phyloP scores from a whole-genome alignment of 1,284 basidiomycete genomes.

The Ustilago curta region DNA sequence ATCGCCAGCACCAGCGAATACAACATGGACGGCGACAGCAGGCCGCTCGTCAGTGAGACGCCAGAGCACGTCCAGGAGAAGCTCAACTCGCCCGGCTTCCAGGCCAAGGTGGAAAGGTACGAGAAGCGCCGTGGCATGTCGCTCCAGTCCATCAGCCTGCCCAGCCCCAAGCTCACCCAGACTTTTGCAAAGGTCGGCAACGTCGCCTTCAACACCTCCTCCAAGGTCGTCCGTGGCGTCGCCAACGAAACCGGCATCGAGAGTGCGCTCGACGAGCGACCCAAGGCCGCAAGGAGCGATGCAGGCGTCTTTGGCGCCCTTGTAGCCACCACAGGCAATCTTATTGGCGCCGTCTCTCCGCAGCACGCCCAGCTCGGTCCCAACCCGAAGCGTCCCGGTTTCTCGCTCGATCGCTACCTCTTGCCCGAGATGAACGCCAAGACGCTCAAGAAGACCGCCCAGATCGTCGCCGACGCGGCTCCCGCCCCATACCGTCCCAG shows the following conservation, averaged over 20 bases:
- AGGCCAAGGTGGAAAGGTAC: conserved; percentile 24
- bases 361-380: conserved; percentile 74
- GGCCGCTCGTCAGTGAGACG: conserved; percentile 17
- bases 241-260: conserved; percentile 64
- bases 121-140: conserved; percentile 46
- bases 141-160: conserved; percentile 27
- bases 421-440: conserved; percentile 69
- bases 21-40: conserved; percentile 17
- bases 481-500: conserved; percentile 47
- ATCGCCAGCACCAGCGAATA: conserved; percentile 43
- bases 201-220: conserved; percentile 34
- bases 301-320: conserved; percentile 81
- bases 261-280: conserved; percentile 70
- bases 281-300: conserved; percentile 73
- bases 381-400: conserved; percentile 78
- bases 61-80: conserved; percentile 23
- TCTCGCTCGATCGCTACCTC: conserved; percentile 75
- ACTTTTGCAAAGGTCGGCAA: conserved; percentile 50
- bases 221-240: conserved; percentile 57
- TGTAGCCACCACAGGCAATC: conserved; percentile 79
- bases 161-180: conserved; percentile 46
- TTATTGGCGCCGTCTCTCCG: conserved; percentile 67
- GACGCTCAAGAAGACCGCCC: conserved; percentile 64
- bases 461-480: conserved; percentile 66
- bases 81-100: conserved; percentile 32